Conservation (phyloP, 1,284 basidiomycete species). For the Cerioporus squamosus region DNA sequence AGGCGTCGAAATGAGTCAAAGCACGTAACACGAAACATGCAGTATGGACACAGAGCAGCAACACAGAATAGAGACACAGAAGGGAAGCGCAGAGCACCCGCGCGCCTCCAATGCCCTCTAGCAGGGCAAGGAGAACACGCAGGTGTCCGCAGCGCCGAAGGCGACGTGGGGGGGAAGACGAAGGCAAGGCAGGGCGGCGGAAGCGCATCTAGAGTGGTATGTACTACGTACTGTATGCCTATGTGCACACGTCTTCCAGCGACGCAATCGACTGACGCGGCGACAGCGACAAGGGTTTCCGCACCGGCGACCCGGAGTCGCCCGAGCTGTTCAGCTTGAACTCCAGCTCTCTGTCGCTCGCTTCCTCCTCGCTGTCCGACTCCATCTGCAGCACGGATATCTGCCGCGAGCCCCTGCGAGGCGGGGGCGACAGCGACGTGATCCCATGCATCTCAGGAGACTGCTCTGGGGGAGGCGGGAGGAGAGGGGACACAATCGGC, state of each 20-base stretch:
- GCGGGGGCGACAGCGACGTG: slow-evolving; percentile 64
- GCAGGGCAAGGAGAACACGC: not conserved
- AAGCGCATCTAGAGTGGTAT: slow-evolving; percentile 1
- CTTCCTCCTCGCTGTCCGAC: slow-evolving; percentile 26
- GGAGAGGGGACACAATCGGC: slow-evolving; percentile 17
- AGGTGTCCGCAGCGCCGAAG: not conserved
- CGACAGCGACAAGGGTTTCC: slow-evolving; percentile 22
- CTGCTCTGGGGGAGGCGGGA: slow-evolving; percentile 35
- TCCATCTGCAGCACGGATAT: slow-evolving; percentile 32
- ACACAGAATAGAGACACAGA: not conserved
- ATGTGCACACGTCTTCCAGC: slow-evolving; percentile 26
- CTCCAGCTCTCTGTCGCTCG: slow-evolving; percentile 12
- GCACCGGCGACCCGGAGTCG: slow-evolving; percentile 6
- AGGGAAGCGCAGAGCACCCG: not conserved
- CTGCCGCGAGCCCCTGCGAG: slow-evolving; percentile 54
- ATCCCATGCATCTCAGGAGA: slow-evolving; percentile 44
- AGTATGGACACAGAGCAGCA: not conserved
- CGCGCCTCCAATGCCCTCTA: not conserved
- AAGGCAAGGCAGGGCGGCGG: not conserved
- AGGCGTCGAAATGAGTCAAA: not conserved
- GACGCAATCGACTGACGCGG: slow-evolving; percentile 17
- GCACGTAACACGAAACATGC: not conserved
- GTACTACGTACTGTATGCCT: slow-evolving; percentile 4
- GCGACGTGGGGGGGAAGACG: not conserved
- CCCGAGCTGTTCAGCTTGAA: not conserved